phyloP scores from a whole-genome alignment of 257 asterid species.

The Solanum arcanum region DNA sequence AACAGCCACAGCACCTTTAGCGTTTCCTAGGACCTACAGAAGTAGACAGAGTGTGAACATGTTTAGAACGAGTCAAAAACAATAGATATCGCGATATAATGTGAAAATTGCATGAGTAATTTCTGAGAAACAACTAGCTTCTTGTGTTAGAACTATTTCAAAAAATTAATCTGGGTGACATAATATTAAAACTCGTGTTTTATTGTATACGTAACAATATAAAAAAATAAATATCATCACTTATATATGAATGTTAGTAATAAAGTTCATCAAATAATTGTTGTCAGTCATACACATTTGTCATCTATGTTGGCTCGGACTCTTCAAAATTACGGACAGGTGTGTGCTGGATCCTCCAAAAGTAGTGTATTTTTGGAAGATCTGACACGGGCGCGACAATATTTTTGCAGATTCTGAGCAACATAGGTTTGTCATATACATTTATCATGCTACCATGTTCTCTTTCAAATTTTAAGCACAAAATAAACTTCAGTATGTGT shows the following conservation, averaged over 20 bases:
- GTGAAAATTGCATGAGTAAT: not conserved
- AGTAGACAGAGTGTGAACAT: not conserved
- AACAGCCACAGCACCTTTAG: constrained; percentile 99
- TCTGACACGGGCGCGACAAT: not conserved
- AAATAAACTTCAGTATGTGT: not conserved
- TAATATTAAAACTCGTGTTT: not conserved
- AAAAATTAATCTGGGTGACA: not conserved
- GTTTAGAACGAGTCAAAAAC: not conserved
- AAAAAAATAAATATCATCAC: not conserved
- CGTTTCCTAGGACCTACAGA: constrained; percentile 83
- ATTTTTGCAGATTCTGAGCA: not conserved
- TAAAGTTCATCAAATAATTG: not conserved
- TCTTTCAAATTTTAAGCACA: not conserved
- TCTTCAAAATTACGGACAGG: not conserved
- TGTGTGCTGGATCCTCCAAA: not conserved
- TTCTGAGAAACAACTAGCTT: not conserved
- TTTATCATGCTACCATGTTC: not conserved
- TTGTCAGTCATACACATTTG: not conserved
- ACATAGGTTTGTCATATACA: not conserved
- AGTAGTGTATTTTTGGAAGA: not conserved
- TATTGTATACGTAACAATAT: not conserved
- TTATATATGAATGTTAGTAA: not conserved
- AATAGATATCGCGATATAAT: not conserved
- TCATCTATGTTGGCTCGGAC: not conserved
- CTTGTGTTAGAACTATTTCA: not conserved